A percentile compares a stretch with the other conserved stretches of the same genome.
These are phyloP conservation scores for Fusarium multiceps DNA, from an alignment of 2,329 filamentous ascomycete species.

Conservation along the genomic window DNA sequence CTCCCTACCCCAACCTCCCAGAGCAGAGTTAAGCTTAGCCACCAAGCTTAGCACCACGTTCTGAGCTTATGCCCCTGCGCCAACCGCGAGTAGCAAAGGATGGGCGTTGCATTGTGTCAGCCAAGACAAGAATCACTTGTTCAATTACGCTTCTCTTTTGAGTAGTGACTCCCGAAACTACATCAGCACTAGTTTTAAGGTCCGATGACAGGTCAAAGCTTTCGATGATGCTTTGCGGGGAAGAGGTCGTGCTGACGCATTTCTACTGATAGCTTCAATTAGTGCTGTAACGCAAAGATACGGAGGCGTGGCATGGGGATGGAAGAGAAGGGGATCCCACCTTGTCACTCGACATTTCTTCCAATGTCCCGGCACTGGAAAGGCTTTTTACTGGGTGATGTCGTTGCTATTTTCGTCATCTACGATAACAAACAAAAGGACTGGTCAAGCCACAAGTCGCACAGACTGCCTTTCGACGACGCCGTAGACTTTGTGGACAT, in stretches of 20 bases:
- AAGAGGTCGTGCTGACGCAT: slow-evolving; percentile 13
- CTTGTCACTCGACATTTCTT: not conserved
- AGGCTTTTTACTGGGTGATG: not conserved
- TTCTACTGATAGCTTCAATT: not conserved
- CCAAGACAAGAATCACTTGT: slow-evolving; percentile 17
- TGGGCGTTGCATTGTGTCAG: slow-evolving; percentile 20
- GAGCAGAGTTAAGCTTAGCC: slow-evolving; percentile 33
- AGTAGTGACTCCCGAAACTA: slow-evolving; percentile 30
- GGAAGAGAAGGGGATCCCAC: not conserved
- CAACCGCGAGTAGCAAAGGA: not conserved
- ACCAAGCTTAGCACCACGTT: slow-evolving; percentile 17
- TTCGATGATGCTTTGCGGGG: slow-evolving; percentile 21
- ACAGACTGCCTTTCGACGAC: not conserved
- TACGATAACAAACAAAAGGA: not conserved
- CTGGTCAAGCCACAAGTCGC: not conserved
- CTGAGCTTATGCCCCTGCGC: slow-evolving; percentile 4
- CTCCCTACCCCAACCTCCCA: not conserved
- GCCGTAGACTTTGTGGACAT: not conserved
- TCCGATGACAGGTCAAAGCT: slow-evolving; percentile 9
- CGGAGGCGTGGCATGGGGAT: not conserved
- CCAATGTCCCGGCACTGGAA: not conserved
- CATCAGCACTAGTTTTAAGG: slow-evolving; percentile 21
- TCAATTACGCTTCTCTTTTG: slow-evolving; percentile 21
- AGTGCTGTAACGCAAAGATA: not conserved
- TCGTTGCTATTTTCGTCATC: slow-evolving; percentile 12